Evolutionary conservation across 139 green algal genomes (phyloP).

Genomic region (Marvania coccoides): DNA sequence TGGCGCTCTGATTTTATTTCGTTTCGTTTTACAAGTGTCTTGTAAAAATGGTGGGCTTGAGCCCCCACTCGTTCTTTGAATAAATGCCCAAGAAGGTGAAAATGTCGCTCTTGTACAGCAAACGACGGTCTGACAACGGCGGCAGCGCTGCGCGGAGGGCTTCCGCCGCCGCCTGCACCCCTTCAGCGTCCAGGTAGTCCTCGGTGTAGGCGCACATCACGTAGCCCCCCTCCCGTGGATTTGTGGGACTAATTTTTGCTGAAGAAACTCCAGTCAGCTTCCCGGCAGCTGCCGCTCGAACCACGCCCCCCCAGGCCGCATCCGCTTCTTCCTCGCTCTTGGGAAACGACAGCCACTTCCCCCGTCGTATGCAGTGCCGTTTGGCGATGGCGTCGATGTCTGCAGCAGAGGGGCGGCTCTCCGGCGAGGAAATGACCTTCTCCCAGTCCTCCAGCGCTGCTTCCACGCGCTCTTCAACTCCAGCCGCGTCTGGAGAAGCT

Average conservation of each 20-base stretch:
- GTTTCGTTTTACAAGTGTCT: background rate
- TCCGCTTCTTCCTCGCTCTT: slow-evolving; percentile 11
- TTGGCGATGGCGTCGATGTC: slow-evolving; percentile 17
- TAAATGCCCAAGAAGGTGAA: slow-evolving; percentile 27
- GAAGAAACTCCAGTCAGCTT: background rate
- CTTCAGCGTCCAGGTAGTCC: slow-evolving; percentile 13
- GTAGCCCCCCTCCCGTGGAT: background rate
- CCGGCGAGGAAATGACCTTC: background rate
- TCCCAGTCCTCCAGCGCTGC: slow-evolving; percentile 20
- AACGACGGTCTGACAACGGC: background rate
- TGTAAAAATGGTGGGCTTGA: slow-evolving; percentile 12
- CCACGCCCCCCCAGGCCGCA: slow-evolving; percentile 8
- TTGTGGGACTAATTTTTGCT: slow-evolving; percentile 19
- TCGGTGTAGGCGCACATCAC: slow-evolving; percentile 18
- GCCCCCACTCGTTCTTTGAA: background rate
- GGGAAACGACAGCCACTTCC: slow-evolving; percentile 31
- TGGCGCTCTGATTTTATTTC: no score
- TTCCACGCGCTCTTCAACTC: slow-evolving; percentile 16
- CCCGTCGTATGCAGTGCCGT: slow-evolving; percentile 4
- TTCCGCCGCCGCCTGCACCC: background rate
- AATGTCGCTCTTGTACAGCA: slow-evolving; percentile 33
- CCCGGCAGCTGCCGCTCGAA: background rate
- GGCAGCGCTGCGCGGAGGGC: background rate
- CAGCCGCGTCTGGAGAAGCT: background rate
- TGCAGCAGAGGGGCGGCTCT: background rate